These are phyloP conservation scores for Trichophyton rubrum DNA, from an alignment of 2,329 filamentous ascomycete species.

Conservation along the genomic window DNA sequence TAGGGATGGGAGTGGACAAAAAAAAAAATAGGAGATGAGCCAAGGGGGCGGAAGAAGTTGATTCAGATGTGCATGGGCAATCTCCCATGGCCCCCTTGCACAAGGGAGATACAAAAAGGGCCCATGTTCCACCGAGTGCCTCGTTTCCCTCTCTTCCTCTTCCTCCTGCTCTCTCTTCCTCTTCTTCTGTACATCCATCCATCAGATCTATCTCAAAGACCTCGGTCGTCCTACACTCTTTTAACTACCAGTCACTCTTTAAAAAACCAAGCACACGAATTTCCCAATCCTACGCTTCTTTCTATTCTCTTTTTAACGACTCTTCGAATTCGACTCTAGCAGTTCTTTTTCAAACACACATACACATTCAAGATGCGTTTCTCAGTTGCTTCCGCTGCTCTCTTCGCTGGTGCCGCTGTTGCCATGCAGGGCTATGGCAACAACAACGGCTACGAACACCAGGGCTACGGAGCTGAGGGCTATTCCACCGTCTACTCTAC, in stretches of 20 bases:
- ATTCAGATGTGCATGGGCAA: slow-evolving; percentile 7
- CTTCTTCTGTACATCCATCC: slow-evolving; percentile 18
- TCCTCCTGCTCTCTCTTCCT: slow-evolving; percentile 14
- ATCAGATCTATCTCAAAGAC: slow-evolving; percentile 27
- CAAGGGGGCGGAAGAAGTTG: not conserved
- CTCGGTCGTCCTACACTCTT: slow-evolving; percentile 35
- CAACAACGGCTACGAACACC: slow-evolving; percentile 4
- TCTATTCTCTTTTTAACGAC: slow-evolving; percentile 19
- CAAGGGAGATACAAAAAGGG: slow-evolving; percentile 14
- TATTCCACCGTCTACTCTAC: slow-evolving; percentile 43
- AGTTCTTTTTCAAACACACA: not conserved
- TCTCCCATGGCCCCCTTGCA: slow-evolving; percentile 10
- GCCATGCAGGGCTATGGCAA: slow-evolving; percentile 22
- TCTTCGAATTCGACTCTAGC: slow-evolving; percentile 9
- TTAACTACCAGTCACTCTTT: slow-evolving; percentile 25
- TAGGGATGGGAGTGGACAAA: not conserved
- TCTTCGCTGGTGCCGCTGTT: slow-evolving; percentile 31
- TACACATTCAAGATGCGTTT: slow-evolving; percentile 31
- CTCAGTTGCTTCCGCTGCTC: slow-evolving; percentile 29
- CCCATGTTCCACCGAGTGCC: slow-evolving; percentile 7
- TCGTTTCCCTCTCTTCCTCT: slow-evolving; percentile 16
- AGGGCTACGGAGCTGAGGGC: slow-evolving; percentile 11
- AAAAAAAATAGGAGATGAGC: not conserved
- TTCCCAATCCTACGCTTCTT: slow-evolving; percentile 13
- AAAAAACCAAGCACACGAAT: slow-evolving; percentile 14